Percentiles rank a stretch among this genome's conserved stretches.
These are phyloP conservation scores for Haplosporangium gracile DNA, from an alignment of 192 early-diverging fungal species.

Conservation along the genomic window DNA sequence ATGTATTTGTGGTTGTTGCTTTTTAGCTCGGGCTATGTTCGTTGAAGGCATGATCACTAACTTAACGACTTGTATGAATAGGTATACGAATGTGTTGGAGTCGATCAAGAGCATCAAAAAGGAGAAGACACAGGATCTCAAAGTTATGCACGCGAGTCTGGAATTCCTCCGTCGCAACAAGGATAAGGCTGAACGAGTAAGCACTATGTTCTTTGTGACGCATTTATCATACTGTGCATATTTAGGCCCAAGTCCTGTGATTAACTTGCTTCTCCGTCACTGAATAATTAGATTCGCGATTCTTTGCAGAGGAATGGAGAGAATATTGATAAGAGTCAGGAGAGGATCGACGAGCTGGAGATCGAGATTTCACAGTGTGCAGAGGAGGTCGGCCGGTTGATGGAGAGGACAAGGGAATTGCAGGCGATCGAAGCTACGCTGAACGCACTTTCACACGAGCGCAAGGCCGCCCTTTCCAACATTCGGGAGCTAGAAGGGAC, in stretches of 20 bases:
- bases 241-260: not conserved
- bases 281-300: conserved; percentile 29
- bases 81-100: conserved; percentile 92
- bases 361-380: conserved; percentile 53
- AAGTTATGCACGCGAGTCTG: conserved; percentile 73
- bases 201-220: not conserved
- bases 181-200: conserved; percentile 77
- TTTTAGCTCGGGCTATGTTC: not conserved
- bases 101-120: conserved; percentile 85
- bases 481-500: conserved; percentile 40
- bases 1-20: not conserved
- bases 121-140: conserved; percentile 72
- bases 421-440: conserved; percentile 62
- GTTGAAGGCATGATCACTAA: not conserved
- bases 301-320: conserved; percentile 27
- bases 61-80: conserved; percentile 10
- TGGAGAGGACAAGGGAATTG: conserved; percentile 61
- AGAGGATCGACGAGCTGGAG: conserved; percentile 62
- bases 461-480: conserved; percentile 31
- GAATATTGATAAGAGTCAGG: conserved; percentile 20
- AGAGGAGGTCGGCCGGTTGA: conserved; percentile 35
- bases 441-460: conserved; percentile 56
- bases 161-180: conserved; percentile 77
- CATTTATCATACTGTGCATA: not conserved
- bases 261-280: not conserved